Percentiles rank a stretch among this genome's conserved stretches.
Conservation (phyloP, 768 basidiomycete species). For the Hypsizygus marmoreus region DNA sequence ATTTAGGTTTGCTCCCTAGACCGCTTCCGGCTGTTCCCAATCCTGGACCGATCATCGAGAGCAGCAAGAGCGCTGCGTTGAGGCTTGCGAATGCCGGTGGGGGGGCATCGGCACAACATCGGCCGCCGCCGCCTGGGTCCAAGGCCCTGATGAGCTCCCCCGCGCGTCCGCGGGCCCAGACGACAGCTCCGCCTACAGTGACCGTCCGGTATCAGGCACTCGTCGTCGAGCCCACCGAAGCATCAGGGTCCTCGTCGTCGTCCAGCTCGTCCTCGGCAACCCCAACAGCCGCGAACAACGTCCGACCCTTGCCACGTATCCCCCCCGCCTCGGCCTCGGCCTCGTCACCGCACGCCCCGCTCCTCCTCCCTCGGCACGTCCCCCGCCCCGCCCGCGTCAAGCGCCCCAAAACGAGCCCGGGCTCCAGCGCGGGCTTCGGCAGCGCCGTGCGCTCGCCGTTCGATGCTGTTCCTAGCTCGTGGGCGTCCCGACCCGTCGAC, state of each 20-base stretch:
- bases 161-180: conserved; percentile 15
- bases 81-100: background rate
- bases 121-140: conserved; percentile 10
- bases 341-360: conserved; percentile 3
- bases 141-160: conserved; percentile 9
- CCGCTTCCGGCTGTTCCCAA: conserved; percentile 25
- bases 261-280: conserved; percentile 10
- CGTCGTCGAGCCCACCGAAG: conserved; percentile 20
- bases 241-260: conserved; percentile 4
- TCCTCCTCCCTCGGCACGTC: conserved; percentile 3
- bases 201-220: conserved; percentile 31
- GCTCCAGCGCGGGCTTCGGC: conserved; percentile 7
- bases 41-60: conserved; percentile 10
- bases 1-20: conserved; percentile 12
- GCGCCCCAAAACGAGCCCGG: conserved; percentile 28
- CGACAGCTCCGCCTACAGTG: conserved; percentile 12
- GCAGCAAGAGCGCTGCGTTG: conserved; percentile 14
- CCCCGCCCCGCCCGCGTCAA: conserved; percentile 16
- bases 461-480: conserved; percentile 21
- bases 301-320: conserved; percentile 27
- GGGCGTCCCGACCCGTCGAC: conserved; percentile 27
- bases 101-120: conserved; percentile 1
- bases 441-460: conserved; percentile 11
- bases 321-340: conserved; percentile 17
- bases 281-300: conserved; percentile 1